phyloP scores from a whole-genome alignment of 208 protist genomes.

The Spironucleus salmonicida region DNA sequence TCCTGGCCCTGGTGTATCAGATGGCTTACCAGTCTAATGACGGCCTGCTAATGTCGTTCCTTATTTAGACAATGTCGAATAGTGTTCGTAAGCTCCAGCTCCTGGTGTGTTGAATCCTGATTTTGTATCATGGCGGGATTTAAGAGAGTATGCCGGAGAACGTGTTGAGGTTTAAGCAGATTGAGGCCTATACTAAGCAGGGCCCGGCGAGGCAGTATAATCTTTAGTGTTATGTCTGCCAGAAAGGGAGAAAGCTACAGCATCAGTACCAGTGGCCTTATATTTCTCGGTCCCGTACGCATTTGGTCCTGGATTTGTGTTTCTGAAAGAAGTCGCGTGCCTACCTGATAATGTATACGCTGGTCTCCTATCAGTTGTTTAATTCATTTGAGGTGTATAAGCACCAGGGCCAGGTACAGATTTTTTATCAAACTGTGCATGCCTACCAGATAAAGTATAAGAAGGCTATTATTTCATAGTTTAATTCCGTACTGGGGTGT shows the following conservation, averaged over 20 bases:
- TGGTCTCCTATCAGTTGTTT: background rate
- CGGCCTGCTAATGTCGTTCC: too few relatives aligned
- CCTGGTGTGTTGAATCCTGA: background rate
- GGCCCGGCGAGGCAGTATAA: background rate
- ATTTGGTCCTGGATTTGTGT: background rate
- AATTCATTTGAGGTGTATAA: background rate
- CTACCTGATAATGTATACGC: constrained; percentile 3
- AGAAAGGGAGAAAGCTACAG: background rate
- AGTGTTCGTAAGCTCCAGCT: too few relatives aligned
- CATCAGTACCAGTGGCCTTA: background rate
- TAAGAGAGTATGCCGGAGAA: too few relatives aligned
- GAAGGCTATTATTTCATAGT: background rate
- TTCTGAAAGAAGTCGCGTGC: background rate
- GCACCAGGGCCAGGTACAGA: constrained; percentile 4
- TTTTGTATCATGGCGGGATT: too few relatives aligned
- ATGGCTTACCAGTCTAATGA: too few relatives aligned
- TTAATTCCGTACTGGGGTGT: background rate
- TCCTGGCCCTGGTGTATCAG: too few relatives aligned
- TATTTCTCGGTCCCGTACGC: background rate
- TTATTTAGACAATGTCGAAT: too few relatives aligned
- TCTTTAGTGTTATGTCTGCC: background rate
- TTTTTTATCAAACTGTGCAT: background rate
- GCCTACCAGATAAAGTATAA: background rate
- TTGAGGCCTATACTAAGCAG: background rate
- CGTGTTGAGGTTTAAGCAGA: too few relatives aligned